Percentiles rank a stretch among this genome's conserved stretches.
Evolutionary conservation across 2,329 filamentous ascomycete genomes (phyloP).

Genomic region (Endoconidiophora laricicola): DNA sequence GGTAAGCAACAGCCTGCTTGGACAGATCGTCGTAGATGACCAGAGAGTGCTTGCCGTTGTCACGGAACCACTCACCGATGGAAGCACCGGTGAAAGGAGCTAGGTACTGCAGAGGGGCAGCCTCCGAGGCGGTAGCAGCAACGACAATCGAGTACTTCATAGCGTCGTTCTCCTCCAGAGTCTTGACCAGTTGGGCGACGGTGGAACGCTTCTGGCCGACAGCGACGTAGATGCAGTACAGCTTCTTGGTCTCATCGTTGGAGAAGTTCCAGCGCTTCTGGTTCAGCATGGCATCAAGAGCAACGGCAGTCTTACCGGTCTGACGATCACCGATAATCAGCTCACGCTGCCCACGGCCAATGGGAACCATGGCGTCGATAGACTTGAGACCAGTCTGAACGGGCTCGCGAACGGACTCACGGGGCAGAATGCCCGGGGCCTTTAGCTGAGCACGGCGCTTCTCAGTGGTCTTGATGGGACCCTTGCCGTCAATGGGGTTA

Average conservation of each 20-base stretch:
- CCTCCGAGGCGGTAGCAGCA: slow-evolving; percentile 93
- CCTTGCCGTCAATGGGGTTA: slow-evolving; percentile 99
- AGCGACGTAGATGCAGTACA: slow-evolving; percentile 98
- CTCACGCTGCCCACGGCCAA: slow-evolving; percentile 99
- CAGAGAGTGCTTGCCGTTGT: slow-evolving; percentile 74
- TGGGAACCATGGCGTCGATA: slow-evolving; percentile 98
- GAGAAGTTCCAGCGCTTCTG: slow-evolving; percentile 93
- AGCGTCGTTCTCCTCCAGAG: slow-evolving; percentile 97
- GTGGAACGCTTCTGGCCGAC: slow-evolving; percentile 99
- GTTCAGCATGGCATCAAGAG: slow-evolving; percentile 95
- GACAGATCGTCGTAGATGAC: slow-evolving; percentile 90
- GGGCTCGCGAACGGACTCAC: slow-evolving; percentile 92
- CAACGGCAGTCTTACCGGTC: slow-evolving; percentile 98
- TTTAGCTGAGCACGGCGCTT: slow-evolving; percentile 95
- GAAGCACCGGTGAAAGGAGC: slow-evolving; percentile 67
- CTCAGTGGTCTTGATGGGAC: slow-evolving; percentile 81
- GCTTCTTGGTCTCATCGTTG: slow-evolving; percentile 89
- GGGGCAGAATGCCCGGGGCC: slow-evolving; percentile 95
- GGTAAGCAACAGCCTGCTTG: slow-evolving; percentile 95
- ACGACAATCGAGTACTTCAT: slow-evolving; percentile 97
- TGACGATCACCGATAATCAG: slow-evolving; percentile 99
- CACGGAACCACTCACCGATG: slow-evolving; percentile 61
- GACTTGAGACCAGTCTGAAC: slow-evolving; percentile 99
- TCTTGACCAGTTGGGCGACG: slow-evolving; percentile 98
- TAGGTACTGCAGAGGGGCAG: slow-evolving; percentile 84